Base-by-base conservation (phyloP, 2,329 filamentous ascomycete genomes). In the Fusarium chlamydosporum region DNA sequence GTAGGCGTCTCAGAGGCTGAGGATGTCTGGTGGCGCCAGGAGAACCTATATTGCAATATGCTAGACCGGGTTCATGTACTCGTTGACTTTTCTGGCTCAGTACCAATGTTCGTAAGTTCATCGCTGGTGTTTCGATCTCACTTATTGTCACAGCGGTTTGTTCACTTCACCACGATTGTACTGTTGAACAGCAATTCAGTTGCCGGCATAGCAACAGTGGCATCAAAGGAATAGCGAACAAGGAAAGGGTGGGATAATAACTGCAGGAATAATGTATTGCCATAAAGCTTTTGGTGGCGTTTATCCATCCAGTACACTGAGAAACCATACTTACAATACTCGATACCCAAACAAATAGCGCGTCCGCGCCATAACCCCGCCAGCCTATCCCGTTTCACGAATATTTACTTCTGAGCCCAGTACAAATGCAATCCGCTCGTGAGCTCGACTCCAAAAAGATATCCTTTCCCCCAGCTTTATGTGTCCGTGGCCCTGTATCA, bases 381-480 rank as follows among this genome's bases (percentile, higher is more conserved):
- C 40, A 18, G 18, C 42, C 51, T 41, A 48, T 53, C 37, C 64
- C 27, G 40, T 46, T 63, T 56, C 40, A 45, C 60, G 42, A 26
- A 55, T 61, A 42, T 65, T 61, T 43, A 71, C 54, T 61, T 61
- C 41, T 29, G 33, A 33, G 54, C 40, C 46, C 51, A 56, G 47
- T 61, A 56, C 62, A 65, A 71, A 71, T 65, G 67, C 58, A 68
- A 61, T 48, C 67, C 52, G 42, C 60, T 56, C 59, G 35, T 48
- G 41, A 68, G 59, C 52, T 68, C 42, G 64, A 65, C 67, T 70
- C 67, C 67, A 61, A 54, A 60, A 61, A 56, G 51, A 70, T 71
- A 46, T 33, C 59, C 50, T 43, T 54, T 47, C 67, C 52, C 37
- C 47, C 58, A 56, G 45, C 56, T 56, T 40, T 55, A 56, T 68